Base-by-base conservation (phyloP, 345 rosid genomes). In the Excoecaria agallocha region DNA sequence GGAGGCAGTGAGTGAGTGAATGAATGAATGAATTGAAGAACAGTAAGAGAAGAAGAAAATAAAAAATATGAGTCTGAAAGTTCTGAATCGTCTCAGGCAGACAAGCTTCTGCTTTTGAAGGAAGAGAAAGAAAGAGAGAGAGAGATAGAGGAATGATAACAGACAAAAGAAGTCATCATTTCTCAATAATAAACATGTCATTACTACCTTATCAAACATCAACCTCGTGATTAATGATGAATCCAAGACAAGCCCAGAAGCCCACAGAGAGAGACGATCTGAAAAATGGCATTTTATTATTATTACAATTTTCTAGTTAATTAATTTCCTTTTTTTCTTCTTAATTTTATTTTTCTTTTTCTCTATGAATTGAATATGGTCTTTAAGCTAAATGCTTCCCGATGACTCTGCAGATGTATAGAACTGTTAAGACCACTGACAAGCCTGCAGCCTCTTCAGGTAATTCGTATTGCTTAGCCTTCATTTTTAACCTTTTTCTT, bases 361-460 rank as follows among this genome's bases (percentile, higher is more conserved):
- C 1, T 60, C 8, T 64, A 38, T 54, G 25, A 35, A 6, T 16
- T 50, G 3, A 38, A 66, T 30, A 12, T 39, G 25, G 64, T 66
- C 16, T 22, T 13, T 45, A 35, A 58, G 59, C 65, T 62, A 70
- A 50, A 56, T 43, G 41, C 6, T 69, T 66, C 69, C 43, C 30
- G 24, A 41, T 65, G 58, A 12, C 66, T 65, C 77, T 82, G 79
- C 86, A 91, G 97, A 91, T 91, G 97, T 91, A 91, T 85, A 87
- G 97, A 82, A 91, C 97, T 78, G 93, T 91, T 62, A 91, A 89
- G 87, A 88, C 94, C 72, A 91, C 97, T 78, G 93, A 88, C 84
- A 91, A 86, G 79, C 84, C 97, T 71, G 93, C 89, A 67, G 89
- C 87, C 83, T 91, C 92, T 72, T 89, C 97, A 74, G 97, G 97